Evolutionary conservation across 2,329 filamentous ascomycete species (phyloP), one percentile per base, ranked within the genome.

Genomic region (Elsinoe ampelina): DNA sequence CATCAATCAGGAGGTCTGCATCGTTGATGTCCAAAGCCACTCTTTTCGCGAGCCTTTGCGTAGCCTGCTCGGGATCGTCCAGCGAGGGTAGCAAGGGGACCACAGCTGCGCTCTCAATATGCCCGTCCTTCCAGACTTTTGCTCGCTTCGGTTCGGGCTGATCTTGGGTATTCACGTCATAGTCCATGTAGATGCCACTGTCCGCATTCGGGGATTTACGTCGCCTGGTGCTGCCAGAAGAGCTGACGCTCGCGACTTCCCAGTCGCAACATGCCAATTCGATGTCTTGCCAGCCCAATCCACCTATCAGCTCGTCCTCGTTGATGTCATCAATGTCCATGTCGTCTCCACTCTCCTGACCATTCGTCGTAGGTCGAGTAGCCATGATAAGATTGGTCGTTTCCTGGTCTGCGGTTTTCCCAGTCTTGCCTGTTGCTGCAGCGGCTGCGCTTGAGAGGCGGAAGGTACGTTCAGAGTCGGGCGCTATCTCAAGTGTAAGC

Each of bases 11-110:
- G 3, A 98, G 81, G 64, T 89, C 80, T 1, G 91, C 87, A 66
- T 98, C 93, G 63, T 90, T 91, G 70, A 93, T 80, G 65, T 97
- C 91, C 54, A 98, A 77, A 1, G 85, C 81, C 20, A 95, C 86
- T 43, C 84, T 84, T 70, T 89, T 91, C 2, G 87, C 84, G 42
- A 90, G 79, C 62, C 82, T 82, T 12, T 84, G 77, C 1, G 87
- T 90, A 4, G 83, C 80, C 57, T 81, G 77, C 64, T 91, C 84
- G 13, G 91, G 93, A 60, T 95, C 82, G 65, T 95, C 88, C 63
- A 95, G 85, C 2, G 84, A 83, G 1, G 87, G 86, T 1, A 87
- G 78, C 2, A 84, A 84, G 30, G 81, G 76, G 41, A 81, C 77
- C 45, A 83, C 67, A 3, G 73, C 68, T 50, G 76, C 45, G 71